These are phyloP conservation scores for Ramaria sp. DNA, from an alignment of 768 basidiomycete species.

Conservation along the genomic window DNA sequence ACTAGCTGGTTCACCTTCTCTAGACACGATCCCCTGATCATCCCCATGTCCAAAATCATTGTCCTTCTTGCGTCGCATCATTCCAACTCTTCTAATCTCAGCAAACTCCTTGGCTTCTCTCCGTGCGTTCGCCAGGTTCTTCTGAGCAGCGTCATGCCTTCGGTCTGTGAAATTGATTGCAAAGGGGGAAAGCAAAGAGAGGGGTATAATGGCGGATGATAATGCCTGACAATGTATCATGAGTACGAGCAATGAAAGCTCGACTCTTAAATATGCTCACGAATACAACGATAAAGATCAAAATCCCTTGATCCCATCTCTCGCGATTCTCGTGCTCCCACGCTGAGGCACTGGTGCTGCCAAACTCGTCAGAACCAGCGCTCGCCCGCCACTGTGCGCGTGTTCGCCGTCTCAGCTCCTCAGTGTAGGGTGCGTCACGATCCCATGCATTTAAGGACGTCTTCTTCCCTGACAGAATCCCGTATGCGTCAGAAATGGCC, in stretches of 20 bases:
- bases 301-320: constrained; percentile 32
- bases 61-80: not conserved
- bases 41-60: not conserved
- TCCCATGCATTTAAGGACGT: not conserved
- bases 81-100: not conserved
- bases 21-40: not conserved
- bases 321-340: constrained; percentile 13
- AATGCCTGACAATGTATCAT: constrained; percentile 19
- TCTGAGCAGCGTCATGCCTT: constrained; percentile 40
- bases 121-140: constrained; percentile 50
- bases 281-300: constrained; percentile 19
- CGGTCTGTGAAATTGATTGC: constrained; percentile 26
- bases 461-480: constrained; percentile 34
- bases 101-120: constrained; percentile 47
- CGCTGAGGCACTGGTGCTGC: constrained; percentile 14
- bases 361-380: constrained; percentile 18
- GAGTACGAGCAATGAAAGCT: not conserved
- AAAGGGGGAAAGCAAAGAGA: constrained; percentile 27
- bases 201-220: constrained; percentile 28
- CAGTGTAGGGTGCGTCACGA: constrained; percentile 23
- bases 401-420: constrained; percentile 37
- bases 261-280: constrained; percentile 21
- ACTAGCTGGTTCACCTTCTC: not conserved
- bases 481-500: constrained; percentile 54
- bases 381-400: constrained; percentile 16